phyloP scores from a whole-genome alignment of 2,329 filamentous ascomycete genomes.

The Colletotrichum liriopes region DNA sequence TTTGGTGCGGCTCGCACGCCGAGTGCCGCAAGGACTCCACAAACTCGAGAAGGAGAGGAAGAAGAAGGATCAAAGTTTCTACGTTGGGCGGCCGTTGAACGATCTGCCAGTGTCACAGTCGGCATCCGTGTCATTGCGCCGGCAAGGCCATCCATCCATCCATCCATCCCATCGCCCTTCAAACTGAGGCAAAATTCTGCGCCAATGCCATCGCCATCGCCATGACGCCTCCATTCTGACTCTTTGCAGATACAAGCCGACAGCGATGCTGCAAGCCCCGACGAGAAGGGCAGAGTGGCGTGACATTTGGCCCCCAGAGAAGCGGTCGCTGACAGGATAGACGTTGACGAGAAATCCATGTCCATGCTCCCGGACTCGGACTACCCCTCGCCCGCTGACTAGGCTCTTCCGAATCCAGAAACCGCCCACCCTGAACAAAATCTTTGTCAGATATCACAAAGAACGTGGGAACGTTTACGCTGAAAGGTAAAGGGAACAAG shows the following conservation, averaged over 20 bases:
- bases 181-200: conserved; percentile 11
- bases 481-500: conserved; percentile 10
- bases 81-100: conserved; percentile 2
- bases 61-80: background rate
- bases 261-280: background rate
- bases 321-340: conserved; percentile 13
- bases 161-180: background rate
- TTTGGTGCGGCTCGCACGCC: background rate
- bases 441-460: conserved; percentile 43
- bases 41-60: background rate
- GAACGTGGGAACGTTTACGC: conserved; percentile 12
- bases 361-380: conserved; percentile 33
- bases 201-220: conserved; percentile 2
- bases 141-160: conserved; percentile 3
- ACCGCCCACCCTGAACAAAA: background rate
- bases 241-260: background rate
- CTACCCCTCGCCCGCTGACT: conserved; percentile 9
- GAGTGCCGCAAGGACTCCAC: background rate
- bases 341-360: conserved; percentile 34
- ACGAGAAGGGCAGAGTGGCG: conserved; percentile 3
- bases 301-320: conserved; percentile 26
- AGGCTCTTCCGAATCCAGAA: conserved; percentile 1
- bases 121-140: conserved; percentile 2
- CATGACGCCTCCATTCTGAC: conserved; percentile 14
- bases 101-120: conserved; percentile 23